A percentile compares a stretch with the other conserved stretches of the same genome.
phyloP scores from a whole-genome alignment of 1,139 yeast genomes.

The Suhomyces taliae region DNA sequence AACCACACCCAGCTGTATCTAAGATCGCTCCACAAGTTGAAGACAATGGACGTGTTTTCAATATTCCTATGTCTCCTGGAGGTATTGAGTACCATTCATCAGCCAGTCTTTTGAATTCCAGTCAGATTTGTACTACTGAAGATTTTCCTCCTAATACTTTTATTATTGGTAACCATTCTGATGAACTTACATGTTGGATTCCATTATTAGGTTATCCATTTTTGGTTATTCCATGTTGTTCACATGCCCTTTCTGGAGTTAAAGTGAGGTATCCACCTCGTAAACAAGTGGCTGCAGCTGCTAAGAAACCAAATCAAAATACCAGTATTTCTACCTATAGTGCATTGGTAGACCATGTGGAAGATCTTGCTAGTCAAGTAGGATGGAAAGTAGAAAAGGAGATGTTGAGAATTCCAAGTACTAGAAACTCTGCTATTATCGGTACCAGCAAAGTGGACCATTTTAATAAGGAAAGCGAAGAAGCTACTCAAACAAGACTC shows the following conservation, averaged over 20 bases:
- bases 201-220: constrained; percentile 86
- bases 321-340: constrained; percentile 62
- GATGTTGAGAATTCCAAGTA: constrained; percentile 89
- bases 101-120: constrained; percentile 51
- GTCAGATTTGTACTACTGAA: constrained; percentile 61
- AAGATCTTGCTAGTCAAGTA: constrained; percentile 58
- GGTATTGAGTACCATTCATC: constrained; percentile 43
- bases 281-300: constrained; percentile 11
- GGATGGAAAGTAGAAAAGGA: constrained; percentile 90
- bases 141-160: constrained; percentile 72
- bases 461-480: constrained; percentile 26
- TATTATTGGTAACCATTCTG: constrained; percentile 92
- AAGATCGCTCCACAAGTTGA: constrained; percentile 51
- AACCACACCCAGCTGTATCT: constrained; percentile 65
- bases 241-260: constrained; percentile 80
- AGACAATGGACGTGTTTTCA: constrained; percentile 63
- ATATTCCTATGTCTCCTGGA: constrained; percentile 29
- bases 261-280: constrained; percentile 61
- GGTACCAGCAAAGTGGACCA: constrained; percentile 48
- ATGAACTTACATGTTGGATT: constrained; percentile 93
- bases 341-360: constrained; percentile 82
- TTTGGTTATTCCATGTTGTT: constrained; percentile 93
- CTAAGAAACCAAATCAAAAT: constrained; percentile 2
- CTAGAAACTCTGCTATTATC: constrained; percentile 87
- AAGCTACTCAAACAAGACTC: constrained; percentile 36